phyloP scores from a whole-genome alignment of 2,329 filamentous ascomycete genomes.

The Pseudomassariella vexata region DNA sequence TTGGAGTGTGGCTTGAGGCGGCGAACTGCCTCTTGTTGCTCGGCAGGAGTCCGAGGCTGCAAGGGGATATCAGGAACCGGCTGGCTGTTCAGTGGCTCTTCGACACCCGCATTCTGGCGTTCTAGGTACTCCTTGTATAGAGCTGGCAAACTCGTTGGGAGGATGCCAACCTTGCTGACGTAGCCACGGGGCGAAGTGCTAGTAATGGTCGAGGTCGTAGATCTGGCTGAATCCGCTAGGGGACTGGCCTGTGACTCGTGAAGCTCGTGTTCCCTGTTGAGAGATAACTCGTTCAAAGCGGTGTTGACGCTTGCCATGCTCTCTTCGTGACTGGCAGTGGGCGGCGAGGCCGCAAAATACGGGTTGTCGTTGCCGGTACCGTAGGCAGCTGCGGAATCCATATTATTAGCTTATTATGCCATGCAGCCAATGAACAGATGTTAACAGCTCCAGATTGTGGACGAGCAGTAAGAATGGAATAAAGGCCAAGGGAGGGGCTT shows the following conservation, averaged over 20 bases:
- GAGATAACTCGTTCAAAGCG: constrained; percentile 33
- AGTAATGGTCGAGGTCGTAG: constrained; percentile 42
- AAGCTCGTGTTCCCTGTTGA: constrained; percentile 10
- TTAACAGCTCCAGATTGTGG: too few relatives aligned
- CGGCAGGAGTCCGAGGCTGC: constrained; percentile 56
- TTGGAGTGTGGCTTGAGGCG: constrained; percentile 81
- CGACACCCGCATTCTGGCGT: constrained; percentile 51
- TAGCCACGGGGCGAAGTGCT: constrained; percentile 48
- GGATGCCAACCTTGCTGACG: constrained; percentile 81
- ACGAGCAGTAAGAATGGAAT: too few relatives aligned
- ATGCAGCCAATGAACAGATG: too few relatives aligned
- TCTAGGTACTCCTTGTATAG: constrained; percentile 92
- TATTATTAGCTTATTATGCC: too few relatives aligned
- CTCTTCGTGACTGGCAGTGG: constrained; percentile 40
- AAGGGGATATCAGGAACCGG: constrained; percentile 42
- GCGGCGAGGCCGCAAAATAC: constrained; percentile 38
- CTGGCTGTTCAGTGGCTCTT: constrained; percentile 36
- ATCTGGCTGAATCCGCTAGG: constrained; percentile 49
- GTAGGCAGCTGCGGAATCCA: constrained; percentile 37
- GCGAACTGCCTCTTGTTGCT: constrained; percentile 75
- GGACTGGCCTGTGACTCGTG: constrained; percentile 38
- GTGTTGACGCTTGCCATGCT: constrained; percentile 51
- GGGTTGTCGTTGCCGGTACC: constrained; percentile 34
- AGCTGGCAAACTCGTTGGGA: constrained; percentile 84
- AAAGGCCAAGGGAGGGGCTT: constrained; percentile 10